Conservation (phyloP, 2,329 filamentous ascomycete genomes). For the Lachnellula arida region DNA sequence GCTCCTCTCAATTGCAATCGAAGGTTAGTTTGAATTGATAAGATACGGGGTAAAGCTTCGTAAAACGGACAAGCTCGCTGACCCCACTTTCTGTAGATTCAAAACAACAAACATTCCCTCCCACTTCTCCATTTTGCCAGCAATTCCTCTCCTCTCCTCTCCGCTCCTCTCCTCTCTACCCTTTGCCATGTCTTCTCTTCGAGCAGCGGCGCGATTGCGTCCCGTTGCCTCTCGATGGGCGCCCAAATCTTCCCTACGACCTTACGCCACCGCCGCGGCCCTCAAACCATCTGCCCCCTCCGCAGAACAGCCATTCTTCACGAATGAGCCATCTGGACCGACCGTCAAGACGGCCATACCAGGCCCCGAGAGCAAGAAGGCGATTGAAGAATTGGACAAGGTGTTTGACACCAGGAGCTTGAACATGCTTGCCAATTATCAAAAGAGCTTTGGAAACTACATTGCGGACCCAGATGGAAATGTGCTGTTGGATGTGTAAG, state of each 20-base stretch:
- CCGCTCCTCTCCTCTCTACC: not conserved
- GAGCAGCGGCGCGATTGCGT: slow-evolving; percentile 29
- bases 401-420: slow-evolving; percentile 49
- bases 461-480: slow-evolving; percentile 48
- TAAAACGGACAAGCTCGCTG: slow-evolving; percentile 3
- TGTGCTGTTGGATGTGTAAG: slow-evolving; percentile 45
- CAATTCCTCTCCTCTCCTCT: not conserved
- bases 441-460: slow-evolving; percentile 50
- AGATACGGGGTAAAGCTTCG: not conserved
- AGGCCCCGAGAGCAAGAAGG: slow-evolving; percentile 34
- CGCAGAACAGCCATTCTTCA: slow-evolving; percentile 27
- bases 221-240: slow-evolving; percentile 18
- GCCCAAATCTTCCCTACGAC: slow-evolving; percentile 7
- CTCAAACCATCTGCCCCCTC: slow-evolving; percentile 14
- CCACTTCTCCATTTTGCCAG: not conserved
- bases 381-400: slow-evolving; percentile 40
- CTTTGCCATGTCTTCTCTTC: slow-evolving; percentile 28
- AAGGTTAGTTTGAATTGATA: not conserved
- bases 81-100: slow-evolving; percentile 2
- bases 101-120: not conserved
- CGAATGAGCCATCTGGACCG: slow-evolving; percentile 29
- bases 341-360: slow-evolving; percentile 35
- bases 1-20: not conserved
- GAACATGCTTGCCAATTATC: slow-evolving; percentile 49
- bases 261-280: slow-evolving; percentile 22